Conservation (phyloP, 306 rosid species). For the Dryas octopetala region DNA sequence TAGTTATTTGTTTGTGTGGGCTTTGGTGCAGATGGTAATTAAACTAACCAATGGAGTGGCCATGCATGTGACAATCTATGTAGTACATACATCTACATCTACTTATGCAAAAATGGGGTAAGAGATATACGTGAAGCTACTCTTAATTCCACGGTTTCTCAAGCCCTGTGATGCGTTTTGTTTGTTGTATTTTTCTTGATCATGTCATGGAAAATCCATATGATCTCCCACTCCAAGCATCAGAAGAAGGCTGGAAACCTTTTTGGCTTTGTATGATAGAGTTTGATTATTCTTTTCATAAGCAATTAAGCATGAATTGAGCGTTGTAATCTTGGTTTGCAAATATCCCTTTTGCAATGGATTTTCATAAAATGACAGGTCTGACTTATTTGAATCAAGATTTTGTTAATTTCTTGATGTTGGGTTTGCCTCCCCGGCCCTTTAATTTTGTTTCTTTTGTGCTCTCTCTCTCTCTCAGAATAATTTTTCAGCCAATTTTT, state of each 20-base stretch:
- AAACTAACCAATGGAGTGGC: background rate
- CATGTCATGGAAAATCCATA: constrained; percentile 16
- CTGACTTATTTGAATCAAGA: background rate
- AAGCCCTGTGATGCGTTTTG: background rate
- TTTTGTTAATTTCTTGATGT: background rate
- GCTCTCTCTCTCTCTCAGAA: too few relatives aligned
- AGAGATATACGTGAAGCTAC: background rate
- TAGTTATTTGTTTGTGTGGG: background rate
- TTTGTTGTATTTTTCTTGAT: background rate
- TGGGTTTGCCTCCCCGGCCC: too few relatives aligned
- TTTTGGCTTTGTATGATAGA: constrained; percentile 15
- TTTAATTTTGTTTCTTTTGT: too few relatives aligned
- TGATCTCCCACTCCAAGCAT: constrained; percentile 8
- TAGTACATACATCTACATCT: background rate
- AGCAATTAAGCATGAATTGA: background rate
- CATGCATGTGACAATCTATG: background rate
- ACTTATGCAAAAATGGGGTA: background rate
- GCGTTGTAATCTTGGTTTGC: background rate
- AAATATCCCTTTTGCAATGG: background rate
- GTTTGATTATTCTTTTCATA: background rate
- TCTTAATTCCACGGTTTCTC: background rate
- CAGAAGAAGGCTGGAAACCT: background rate
- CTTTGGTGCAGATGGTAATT: constrained; percentile 23
- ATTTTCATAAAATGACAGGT: background rate
- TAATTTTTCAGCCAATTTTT: too few relatives aligned